Evolutionary conservation across 768 basidiomycete genomes (phyloP), one percentile per base, ranked within the genome.

Genomic region (Gloeophyllum trabeum): DNA sequence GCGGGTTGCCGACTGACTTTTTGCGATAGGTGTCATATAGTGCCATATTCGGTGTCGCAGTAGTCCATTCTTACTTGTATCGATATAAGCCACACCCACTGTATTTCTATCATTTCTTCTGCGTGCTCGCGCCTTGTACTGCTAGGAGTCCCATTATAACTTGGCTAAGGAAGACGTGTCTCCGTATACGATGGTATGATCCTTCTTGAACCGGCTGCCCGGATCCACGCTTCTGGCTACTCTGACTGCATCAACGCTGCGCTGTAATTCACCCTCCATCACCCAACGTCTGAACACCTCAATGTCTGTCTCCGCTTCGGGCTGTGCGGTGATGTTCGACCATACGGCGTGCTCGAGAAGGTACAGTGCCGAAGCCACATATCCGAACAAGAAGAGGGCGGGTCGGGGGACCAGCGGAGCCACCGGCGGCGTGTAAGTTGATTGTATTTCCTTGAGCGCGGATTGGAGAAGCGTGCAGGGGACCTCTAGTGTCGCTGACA

Each of bases 301-400:
- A 4, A 60, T 44, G 44, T 82, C 79, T 1, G 63, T 55, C 3
- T 63, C 60, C 2, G 52, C 50, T 13, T 64, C 60, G 0, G 44
- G 35, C 26, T 51, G 43, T 2, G 34, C 37, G 24, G 45, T 56
- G 5, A 35, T 54, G 45, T 61, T 46, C 1, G 76, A 66, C 83
- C 82, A 87, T 7, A 72, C 55, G 0, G 78, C 73, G 37, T 88
- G 83, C 53, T 87, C 82, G 7, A 87, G 62, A 21, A 86, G 68
- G 52, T 71, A 74, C 1, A 70, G 42, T 6, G 68, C 63, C 1
- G 79, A 72, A 0, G 79, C 63, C 23, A 74, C 48, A 35, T 72
- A 66, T 1, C 76, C 79, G 24, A 77, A 61, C 3, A 83, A 61
- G 48, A 76, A 67, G 20, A 88, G 61, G 2, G 75, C 70, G 0